A percentile compares a stretch with the other conserved stretches of the same genome.
These are phyloP conservation scores for Mycogone perniciosa DNA, from an alignment of 2,329 filamentous ascomycete species.

Conservation along the genomic window DNA sequence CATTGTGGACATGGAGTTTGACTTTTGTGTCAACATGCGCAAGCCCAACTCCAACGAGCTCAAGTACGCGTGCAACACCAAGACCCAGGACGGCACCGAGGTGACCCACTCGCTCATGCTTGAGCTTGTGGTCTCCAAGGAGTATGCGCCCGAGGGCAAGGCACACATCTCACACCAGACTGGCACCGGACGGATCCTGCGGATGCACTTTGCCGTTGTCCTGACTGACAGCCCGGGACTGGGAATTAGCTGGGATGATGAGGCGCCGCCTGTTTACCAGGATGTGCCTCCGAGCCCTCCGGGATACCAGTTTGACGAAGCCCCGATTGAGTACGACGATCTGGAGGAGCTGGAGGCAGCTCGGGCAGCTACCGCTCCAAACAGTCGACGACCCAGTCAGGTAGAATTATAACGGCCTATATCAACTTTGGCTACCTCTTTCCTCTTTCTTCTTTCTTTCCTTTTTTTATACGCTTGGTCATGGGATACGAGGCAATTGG, in stretches of 20 bases:
- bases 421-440: no score
- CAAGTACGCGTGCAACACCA: conserved; percentile 71
- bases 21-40: conserved; percentile 43
- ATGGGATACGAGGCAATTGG: no score
- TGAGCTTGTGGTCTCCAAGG: conserved; percentile 90
- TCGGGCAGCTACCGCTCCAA: conserved; percentile 10
- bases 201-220: conserved; percentile 81
- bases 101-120: conserved; percentile 81
- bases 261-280: conserved; percentile 88
- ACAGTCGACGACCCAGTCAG: conserved; percentile 4
- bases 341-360: conserved; percentile 29
- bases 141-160: conserved; percentile 70
- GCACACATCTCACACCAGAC: conserved; percentile 70
- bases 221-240: conserved; percentile 80
- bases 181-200: conserved; percentile 80
- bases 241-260: conserved; percentile 95
- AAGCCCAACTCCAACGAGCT: conserved; percentile 42
- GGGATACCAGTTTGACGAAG: conserved; percentile 44
- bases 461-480: no score
- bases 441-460: no score
- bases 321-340: conserved; percentile 34
- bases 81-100: conserved; percentile 66
- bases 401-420: no score
- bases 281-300: conserved; percentile 87
- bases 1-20: conserved; percentile 57